Percentiles rank a stretch among this genome's conserved stretches.
Conservation (phyloP, 2,329 filamentous ascomycete genomes). For the Colletotrichum costaricense region DNA sequence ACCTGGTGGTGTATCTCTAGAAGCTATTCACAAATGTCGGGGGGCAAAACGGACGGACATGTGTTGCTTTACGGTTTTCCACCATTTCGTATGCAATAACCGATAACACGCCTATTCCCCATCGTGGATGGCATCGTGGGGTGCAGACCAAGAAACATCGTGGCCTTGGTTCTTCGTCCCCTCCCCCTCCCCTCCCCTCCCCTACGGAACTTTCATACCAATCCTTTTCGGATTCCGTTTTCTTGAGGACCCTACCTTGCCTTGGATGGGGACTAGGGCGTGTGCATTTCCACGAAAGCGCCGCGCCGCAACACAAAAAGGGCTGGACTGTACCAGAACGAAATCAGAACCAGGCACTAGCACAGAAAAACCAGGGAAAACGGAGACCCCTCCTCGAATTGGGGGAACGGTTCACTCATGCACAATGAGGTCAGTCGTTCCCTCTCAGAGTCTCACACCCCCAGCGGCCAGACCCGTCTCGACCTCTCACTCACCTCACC, state of each 20-base stretch:
- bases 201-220: too few relatives aligned
- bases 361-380: background rate
- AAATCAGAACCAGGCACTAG: too few relatives aligned
- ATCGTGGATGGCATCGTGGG: background rate
- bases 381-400: slow-evolving; percentile 2
- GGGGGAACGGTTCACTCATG: slow-evolving; percentile 17
- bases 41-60: background rate
- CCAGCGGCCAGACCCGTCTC: background rate
- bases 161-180: background rate
- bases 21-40: background rate
- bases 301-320: background rate
- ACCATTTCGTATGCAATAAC: slow-evolving; percentile 6
- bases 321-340: too few relatives aligned
- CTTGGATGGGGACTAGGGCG: background rate
- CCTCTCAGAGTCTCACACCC: too few relatives aligned
- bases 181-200: too few relatives aligned
- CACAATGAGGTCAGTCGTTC: slow-evolving; percentile 27
- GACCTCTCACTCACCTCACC: slow-evolving; percentile 24
- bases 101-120: background rate
- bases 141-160: background rate
- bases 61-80: background rate
- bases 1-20: background rate
- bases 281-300: background rate
- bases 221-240: background rate
- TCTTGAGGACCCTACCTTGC: background rate